Conservation (phyloP, 345 rosid species). For the Orychophragmus violaceus region DNA sequence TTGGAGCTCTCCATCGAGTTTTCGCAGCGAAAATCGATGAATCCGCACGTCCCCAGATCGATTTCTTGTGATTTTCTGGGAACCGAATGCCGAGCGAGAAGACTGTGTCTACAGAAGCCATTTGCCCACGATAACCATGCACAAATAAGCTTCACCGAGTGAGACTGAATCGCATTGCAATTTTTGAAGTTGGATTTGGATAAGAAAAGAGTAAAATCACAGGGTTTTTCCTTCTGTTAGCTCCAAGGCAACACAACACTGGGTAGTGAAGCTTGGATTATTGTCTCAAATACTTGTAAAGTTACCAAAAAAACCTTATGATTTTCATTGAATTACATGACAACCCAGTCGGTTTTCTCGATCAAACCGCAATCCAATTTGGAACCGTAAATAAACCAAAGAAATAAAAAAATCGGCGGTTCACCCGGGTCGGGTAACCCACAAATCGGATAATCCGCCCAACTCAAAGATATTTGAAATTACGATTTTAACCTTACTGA, state of each 20-base stretch:
- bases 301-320: too few relatives aligned
- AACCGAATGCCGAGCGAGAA: slow-evolving; percentile 39
- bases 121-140: slow-evolving; percentile 12
- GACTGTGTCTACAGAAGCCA: slow-evolving; percentile 46
- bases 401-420: too few relatives aligned
- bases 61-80: not conserved
- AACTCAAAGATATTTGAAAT: too few relatives aligned
- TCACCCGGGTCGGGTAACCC: too few relatives aligned
- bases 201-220: not conserved
- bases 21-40: slow-evolving; percentile 24
- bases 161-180: slow-evolving; percentile 4
- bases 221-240: not conserved
- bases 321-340: too few relatives aligned
- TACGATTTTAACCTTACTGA: too few relatives aligned
- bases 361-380: too few relatives aligned
- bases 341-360: too few relatives aligned
- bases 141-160: not conserved
- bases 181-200: not conserved
- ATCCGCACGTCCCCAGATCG: slow-evolving; percentile 1
- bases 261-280: too few relatives aligned
- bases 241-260: not conserved
- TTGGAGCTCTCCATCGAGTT: slow-evolving; percentile 29
- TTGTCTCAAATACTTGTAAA: too few relatives aligned
- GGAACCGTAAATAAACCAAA: too few relatives aligned
- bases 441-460: too few relatives aligned